Percentiles rank a stretch among this genome's conserved stretches.
These are phyloP conservation scores for Podaxis carcinomalis DNA, from an alignment of 768 basidiomycete species.

Conservation along the genomic window DNA sequence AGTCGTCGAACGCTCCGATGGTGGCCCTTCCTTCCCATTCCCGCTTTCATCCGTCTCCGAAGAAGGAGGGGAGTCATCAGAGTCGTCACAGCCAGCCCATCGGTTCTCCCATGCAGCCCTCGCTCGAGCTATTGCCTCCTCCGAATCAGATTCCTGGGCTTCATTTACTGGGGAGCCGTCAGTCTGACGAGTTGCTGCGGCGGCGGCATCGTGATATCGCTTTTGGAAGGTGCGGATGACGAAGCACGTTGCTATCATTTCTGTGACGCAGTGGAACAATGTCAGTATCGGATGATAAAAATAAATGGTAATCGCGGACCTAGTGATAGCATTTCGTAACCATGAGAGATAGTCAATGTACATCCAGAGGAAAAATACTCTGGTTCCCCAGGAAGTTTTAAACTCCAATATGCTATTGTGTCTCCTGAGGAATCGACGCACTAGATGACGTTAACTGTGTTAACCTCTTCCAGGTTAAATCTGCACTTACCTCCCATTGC, in stretches of 20 bases:
- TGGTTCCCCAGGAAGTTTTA: background rate
- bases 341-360: background rate
- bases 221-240: background rate
- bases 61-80: conserved; percentile 1
- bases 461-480: background rate
- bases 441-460: background rate
- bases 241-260: background rate
- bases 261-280: background rate
- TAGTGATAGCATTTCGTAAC: background rate
- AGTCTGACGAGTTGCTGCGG: background rate
- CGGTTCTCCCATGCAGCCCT: background rate
- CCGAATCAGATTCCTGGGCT: background rate
- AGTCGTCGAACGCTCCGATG: background rate
- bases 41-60: background rate
- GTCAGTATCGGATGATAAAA: background rate
- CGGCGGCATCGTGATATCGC: background rate
- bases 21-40: background rate
- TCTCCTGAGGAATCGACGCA: background rate
- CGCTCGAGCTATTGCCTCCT: background rate
- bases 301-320: background rate
- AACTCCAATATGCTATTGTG: conserved; percentile 1
- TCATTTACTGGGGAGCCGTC: background rate
- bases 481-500: conserved; percentile 2
- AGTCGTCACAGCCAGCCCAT: background rate
- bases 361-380: conserved; percentile 2